These are phyloP conservation scores for Delonix regia DNA, from an alignment of 306 rosid genomes.

Conservation along the genomic window DNA sequence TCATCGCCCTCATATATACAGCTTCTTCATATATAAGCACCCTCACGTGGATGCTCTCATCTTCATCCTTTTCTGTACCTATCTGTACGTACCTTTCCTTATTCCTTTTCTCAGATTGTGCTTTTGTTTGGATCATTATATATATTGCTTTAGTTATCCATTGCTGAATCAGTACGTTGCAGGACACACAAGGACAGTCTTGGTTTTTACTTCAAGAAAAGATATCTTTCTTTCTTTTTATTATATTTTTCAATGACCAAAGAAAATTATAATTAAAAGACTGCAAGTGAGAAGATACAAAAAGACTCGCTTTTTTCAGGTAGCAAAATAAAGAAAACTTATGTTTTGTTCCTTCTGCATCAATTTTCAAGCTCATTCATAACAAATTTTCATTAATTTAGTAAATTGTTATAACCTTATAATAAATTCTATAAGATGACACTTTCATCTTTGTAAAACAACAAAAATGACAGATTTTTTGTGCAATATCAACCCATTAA, in stretches of 20 bases:
- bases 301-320: neutral
- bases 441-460: too few species aligned
- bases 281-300: neutral
- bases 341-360: neutral
- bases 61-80: neutral
- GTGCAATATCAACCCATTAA: too few species aligned
- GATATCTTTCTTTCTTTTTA: neutral
- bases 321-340: neutral
- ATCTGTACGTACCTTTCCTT: neutral
- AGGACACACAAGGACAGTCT: neutral
- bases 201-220: neutral
- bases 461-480: too few species aligned
- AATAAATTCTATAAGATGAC: neutral
- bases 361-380: neutral
- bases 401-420: neutral
- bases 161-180: neutral
- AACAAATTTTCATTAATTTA: neutral
- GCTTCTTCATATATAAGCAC: neutral
- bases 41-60: conserved; percentile 6
- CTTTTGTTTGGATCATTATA: neutral
- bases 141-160: neutral
- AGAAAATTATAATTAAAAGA: neutral
- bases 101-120: conserved; percentile 5
- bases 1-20: conserved; percentile 1
- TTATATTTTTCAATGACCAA: neutral